Conservation (phyloP, 768 basidiomycete species). For the Strobilomyces echinocephalus region DNA sequence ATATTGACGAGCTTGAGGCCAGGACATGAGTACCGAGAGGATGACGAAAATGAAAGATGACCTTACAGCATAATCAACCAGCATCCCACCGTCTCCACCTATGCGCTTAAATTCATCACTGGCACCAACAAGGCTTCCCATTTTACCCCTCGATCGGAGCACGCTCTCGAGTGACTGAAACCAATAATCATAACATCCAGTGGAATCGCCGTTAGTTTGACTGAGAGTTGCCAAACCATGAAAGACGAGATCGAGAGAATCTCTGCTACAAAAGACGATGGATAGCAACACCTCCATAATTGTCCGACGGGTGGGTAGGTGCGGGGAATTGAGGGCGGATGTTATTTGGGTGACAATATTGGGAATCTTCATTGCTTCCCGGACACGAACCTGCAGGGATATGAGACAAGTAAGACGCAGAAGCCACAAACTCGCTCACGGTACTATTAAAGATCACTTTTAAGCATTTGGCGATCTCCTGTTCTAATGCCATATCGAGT, state of each 20-base stretch:
- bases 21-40: constrained; percentile 10
- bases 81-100: constrained; percentile 57
- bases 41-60: neutral
- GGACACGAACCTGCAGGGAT: constrained; percentile 51
- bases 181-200: constrained; percentile 80
- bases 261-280: constrained; percentile 60
- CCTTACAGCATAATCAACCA: constrained; percentile 86
- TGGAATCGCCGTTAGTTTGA: constrained; percentile 50
- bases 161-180: constrained; percentile 75
- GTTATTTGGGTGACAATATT: constrained; percentile 75
- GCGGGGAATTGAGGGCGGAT: constrained; percentile 76
- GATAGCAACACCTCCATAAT: constrained; percentile 77
- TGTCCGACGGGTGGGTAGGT: constrained; percentile 71
- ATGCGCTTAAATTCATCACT: constrained; percentile 81
- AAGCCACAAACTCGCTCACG: constrained; percentile 34
- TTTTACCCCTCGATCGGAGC: constrained; percentile 81
- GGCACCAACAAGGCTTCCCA: constrained; percentile 94
- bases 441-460: constrained; percentile 71
- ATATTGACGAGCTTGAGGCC: constrained; percentile 46
- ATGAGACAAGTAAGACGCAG: constrained; percentile 3
- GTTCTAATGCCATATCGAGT: constrained; percentile 68
- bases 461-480: constrained; percentile 85
- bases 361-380: constrained; percentile 69
- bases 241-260: constrained; percentile 63
- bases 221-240: constrained; percentile 73